phyloP scores from a whole-genome alignment of 768 basidiomycete species.

The Mycena belliarum region DNA sequence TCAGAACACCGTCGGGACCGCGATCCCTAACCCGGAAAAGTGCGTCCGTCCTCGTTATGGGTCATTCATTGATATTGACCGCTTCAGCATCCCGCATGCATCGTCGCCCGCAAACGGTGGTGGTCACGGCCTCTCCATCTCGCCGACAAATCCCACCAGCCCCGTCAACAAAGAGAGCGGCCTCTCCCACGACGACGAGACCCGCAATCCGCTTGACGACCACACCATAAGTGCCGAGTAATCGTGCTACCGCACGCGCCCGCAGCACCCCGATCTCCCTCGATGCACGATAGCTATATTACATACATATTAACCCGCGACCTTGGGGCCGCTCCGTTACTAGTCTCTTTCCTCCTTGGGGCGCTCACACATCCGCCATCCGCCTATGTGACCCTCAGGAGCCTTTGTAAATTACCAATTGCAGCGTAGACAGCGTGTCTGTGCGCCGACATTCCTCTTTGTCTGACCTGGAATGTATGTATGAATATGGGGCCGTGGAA shows the following conservation, averaged over 20 bases:
- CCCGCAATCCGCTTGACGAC: conserved; percentile 3
- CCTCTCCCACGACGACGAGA: conserved; percentile 40
- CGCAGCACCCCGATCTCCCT: conserved; percentile 5
- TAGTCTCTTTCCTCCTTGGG: conserved; percentile 4
- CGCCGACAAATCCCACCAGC: conserved; percentile 71
- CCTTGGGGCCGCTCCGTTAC: conserved; percentile 1
- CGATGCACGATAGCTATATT: conserved; percentile 23
- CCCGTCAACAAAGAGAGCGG: conserved; percentile 66
- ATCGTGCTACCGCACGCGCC: not conserved
- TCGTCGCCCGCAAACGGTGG: conserved; percentile 61
- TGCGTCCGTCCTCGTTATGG: conserved; percentile 40
- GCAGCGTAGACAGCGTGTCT: not conserved
- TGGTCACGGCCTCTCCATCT: conserved; percentile 64
- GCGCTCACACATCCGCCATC: not conserved
- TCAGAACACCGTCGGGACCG: conserved; percentile 88
- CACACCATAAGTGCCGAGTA: conserved; percentile 16
- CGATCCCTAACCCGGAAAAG: conserved; percentile 98
- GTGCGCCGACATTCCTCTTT: not conserved
- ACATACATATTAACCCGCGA: conserved; percentile 15
- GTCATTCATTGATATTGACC: not conserved
- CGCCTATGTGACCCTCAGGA: not conserved
- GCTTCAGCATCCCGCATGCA: conserved; percentile 85
- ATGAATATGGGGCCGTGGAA: no score
- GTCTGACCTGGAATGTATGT: not conserved
- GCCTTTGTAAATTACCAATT: conserved; percentile 1